Conservation (phyloP, 352 stramenopile species). For the Phytopythium mirpurense region DNA sequence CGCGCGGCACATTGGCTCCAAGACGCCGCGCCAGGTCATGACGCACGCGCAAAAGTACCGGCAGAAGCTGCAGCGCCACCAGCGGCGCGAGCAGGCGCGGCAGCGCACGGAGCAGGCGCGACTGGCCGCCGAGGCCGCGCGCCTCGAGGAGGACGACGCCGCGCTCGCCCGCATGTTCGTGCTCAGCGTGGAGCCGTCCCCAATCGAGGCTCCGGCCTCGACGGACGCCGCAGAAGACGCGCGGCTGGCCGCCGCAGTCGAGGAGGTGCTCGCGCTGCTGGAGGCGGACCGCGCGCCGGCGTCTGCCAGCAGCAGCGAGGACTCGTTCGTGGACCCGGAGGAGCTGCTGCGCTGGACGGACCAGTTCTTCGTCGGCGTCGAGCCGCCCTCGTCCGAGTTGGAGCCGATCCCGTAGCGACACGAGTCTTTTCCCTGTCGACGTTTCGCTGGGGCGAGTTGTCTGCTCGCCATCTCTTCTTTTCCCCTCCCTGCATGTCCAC, state of each 20-base stretch:
- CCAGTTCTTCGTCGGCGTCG: not conserved
- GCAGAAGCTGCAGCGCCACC: slow-evolving; percentile 16
- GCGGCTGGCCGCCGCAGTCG: not conserved
- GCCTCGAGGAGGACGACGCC: not conserved
- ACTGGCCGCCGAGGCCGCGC: not conserved
- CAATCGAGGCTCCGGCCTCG: not conserved
- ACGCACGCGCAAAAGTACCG: slow-evolving; percentile 41
- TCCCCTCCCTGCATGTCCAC: not conserved
- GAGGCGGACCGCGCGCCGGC: no score
- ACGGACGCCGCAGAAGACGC: not conserved
- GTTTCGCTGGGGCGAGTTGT: no score
- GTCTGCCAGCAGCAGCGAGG: not conserved
- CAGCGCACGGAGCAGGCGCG: not conserved
- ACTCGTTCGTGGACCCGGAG: not conserved
- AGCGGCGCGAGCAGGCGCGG: not conserved
- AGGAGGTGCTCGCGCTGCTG: not conserved
- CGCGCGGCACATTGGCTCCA: slow-evolving; percentile 16
- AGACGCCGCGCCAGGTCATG: slow-evolving; percentile 29
- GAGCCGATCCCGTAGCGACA: not conserved
- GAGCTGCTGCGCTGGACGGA: not conserved
- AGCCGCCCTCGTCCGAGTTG: not conserved
- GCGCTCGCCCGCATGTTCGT: no score
- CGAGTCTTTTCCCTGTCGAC: no score
- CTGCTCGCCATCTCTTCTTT: no score
- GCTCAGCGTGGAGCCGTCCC: no score